phyloP scores from a whole-genome alignment of 2,329 filamentous ascomycete species.

The Fusarium hainanense region DNA sequence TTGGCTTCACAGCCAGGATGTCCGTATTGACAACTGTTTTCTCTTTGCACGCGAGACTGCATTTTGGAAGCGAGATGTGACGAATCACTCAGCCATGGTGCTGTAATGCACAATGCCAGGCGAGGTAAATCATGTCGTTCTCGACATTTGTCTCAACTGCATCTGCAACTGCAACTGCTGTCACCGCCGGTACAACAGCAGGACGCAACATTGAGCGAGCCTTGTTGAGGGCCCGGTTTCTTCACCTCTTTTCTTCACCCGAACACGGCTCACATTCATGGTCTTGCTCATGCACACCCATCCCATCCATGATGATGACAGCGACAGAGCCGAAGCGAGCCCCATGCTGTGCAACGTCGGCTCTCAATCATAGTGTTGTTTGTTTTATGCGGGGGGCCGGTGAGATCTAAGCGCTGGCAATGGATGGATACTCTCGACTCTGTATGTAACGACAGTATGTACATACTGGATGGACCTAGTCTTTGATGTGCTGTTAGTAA shows the following conservation, averaged over 20 bases:
- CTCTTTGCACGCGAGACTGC: constrained; percentile 25
- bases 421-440: constrained; percentile 12
- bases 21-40: constrained; percentile 18
- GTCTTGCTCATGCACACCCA: constrained; percentile 18
- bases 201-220: constrained; percentile 2
- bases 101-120: neutral
- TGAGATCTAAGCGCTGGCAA: constrained; percentile 27
- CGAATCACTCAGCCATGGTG: constrained; percentile 27
- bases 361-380: constrained; percentile 22
- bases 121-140: constrained; percentile 14
- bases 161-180: constrained; percentile 3
- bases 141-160: constrained; percentile 14
- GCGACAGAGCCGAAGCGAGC: neutral
- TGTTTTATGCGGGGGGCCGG: constrained; percentile 32
- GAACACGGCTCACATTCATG: constrained; percentile 1
- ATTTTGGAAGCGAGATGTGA: constrained; percentile 33
- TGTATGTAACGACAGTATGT: neutral
- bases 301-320: constrained; percentile 9
- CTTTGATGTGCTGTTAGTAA: constrained; percentile 5
- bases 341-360: constrained; percentile 40
- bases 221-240: constrained; percentile 13
- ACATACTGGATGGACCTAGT: neutral
- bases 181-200: constrained; percentile 15
- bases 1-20: constrained; percentile 25
- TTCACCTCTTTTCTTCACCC: neutral